Conservation (phyloP, 2,329 filamentous ascomycete genomes). For the Cordyceps javanica region DNA sequence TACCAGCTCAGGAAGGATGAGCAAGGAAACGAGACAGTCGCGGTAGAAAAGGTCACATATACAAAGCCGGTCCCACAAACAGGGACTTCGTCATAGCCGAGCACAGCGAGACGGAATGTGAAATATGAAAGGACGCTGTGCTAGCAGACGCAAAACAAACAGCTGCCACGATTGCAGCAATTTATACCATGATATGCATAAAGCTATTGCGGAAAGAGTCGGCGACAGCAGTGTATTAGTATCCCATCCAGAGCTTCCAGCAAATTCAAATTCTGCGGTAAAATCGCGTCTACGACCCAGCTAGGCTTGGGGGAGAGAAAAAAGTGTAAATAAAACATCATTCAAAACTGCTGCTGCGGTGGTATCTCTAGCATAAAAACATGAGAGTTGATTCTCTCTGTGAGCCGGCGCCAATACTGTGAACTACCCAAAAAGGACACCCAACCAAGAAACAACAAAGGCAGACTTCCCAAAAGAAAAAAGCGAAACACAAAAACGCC, state of each 20-base stretch:
- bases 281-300: neutral
- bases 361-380: constrained; percentile 13
- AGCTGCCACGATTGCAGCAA: neutral
- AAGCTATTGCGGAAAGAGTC: neutral
- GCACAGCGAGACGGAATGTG: neutral
- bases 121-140: neutral
- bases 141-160: neutral
- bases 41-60: constrained; percentile 81
- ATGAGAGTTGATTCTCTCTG: neutral
- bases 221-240: neutral
- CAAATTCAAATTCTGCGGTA: constrained; percentile 9
- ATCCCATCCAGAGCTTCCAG: neutral
- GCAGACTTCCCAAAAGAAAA: neutral
- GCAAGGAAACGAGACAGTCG: constrained; percentile 71
- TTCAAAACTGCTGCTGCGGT: constrained; percentile 18
- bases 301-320: constrained; percentile 15
- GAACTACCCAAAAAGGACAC: neutral
- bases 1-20: constrained; percentile 78
- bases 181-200: constrained; percentile 5
- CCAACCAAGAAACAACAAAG: constrained; percentile 1
- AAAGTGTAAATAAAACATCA: constrained; percentile 12
- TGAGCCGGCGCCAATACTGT: neutral
- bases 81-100: constrained; percentile 40
- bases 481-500: neutral
- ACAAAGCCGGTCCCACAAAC: constrained; percentile 65